A percentile compares a stretch with the other conserved stretches of the same genome.
Evolutionary conservation across 495 filamentous ascomycete species (phyloP).

Genomic region (Penicillium daleae): DNA sequence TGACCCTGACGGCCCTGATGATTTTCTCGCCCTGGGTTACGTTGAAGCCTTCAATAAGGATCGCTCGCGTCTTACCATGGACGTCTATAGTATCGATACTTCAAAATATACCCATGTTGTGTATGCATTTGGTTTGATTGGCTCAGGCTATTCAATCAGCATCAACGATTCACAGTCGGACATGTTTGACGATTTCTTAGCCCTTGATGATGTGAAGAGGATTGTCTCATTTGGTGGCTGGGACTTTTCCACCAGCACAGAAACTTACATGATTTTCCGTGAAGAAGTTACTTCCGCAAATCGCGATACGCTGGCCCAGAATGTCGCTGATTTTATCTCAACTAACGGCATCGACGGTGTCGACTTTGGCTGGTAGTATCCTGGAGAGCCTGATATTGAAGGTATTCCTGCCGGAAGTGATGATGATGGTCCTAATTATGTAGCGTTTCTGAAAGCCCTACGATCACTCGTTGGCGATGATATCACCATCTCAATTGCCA

Average conservation of each 20-base stretch:
- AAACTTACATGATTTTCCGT: conserved; percentile 44
- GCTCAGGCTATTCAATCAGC: conserved; percentile 28
- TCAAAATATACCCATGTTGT: conserved; percentile 48
- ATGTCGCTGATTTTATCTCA: conserved; percentile 39
- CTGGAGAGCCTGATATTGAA: conserved; percentile 40
- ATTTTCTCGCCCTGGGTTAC: background rate
- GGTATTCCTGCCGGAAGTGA: conserved; percentile 34
- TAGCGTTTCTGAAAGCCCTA: conserved; percentile 24
- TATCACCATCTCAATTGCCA: conserved; percentile 21
- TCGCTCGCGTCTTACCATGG: conserved; percentile 28
- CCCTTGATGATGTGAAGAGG: conserved; percentile 27
- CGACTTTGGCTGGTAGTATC: conserved; percentile 51
- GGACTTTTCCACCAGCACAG: conserved; percentile 42
- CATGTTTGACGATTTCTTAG: conserved; percentile 31
- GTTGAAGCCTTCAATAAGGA: background rate
- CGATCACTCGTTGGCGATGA: conserved; percentile 8
- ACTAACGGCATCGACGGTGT: conserved; percentile 42
- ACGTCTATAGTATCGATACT: conserved; percentile 23
- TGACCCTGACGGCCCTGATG: conserved; percentile 11
- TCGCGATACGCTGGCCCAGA: conserved; percentile 37
- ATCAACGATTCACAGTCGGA: conserved; percentile 29
- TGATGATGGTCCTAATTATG: conserved; percentile 38
- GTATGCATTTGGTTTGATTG: conserved; percentile 48
- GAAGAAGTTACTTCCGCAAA: conserved; percentile 39
- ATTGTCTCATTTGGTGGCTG: conserved; percentile 56